Conservation (phyloP, 106 monocot genomes). For the Acanthochlamys bracteata region DNA sequence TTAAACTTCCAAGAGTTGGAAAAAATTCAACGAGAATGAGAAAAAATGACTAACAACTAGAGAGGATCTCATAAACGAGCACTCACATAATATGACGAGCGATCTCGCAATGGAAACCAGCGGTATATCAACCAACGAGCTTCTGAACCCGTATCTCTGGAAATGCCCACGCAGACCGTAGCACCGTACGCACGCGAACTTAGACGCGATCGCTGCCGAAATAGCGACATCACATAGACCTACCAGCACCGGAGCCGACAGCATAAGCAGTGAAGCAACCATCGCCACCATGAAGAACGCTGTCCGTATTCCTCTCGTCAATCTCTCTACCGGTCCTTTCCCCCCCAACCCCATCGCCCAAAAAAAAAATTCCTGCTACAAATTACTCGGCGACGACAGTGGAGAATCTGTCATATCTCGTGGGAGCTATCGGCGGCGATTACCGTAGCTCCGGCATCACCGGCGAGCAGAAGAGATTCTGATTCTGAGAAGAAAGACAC, state of each 20-base stretch:
- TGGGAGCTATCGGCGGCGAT: too few species aligned
- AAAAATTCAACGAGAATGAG: too few species aligned
- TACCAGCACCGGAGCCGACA: conserved; percentile 71
- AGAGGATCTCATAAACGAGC: neutral
- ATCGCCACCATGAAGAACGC: conserved; percentile 72
- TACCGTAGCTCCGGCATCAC: too few species aligned
- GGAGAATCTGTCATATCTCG: too few species aligned
- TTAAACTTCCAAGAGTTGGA: too few species aligned
- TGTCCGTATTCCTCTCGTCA: conserved; percentile 43
- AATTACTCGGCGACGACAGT: neutral
- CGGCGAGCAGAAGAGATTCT: too few species aligned
- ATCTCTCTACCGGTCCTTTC: conserved; percentile 57
- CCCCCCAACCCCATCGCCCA: conserved; percentile 24
- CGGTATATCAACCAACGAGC: conserved; percentile 67
- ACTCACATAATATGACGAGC: conserved; percentile 57
- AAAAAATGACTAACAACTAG: too few species aligned
- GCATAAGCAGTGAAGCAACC: conserved; percentile 63
- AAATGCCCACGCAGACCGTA: conserved; percentile 46
- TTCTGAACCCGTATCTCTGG: conserved; percentile 43
- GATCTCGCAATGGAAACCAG: conserved; percentile 69
- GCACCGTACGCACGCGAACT: conserved; percentile 45
- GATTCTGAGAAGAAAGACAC: too few species aligned
- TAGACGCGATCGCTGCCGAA: conserved; percentile 45
- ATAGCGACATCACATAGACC: conserved; percentile 48
- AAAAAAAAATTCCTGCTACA: neutral